A percentile compares a stretch with the other conserved stretches of the same genome.
Evolutionary conservation across 129 eudicot species (phyloP).

Genomic region (Centella asiatica): DNA sequence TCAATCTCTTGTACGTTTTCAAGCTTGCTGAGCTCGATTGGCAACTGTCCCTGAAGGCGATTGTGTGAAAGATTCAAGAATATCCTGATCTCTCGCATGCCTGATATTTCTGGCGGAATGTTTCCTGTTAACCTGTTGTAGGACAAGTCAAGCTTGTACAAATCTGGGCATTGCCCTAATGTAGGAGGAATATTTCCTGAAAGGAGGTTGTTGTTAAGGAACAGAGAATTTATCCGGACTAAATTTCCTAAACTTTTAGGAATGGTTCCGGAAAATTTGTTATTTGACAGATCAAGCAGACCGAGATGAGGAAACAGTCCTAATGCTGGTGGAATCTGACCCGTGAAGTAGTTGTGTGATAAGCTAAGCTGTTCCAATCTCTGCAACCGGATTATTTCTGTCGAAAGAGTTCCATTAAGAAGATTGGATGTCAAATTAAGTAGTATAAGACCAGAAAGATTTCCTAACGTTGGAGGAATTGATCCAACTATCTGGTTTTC

Average conservation of each 20-base stretch:
- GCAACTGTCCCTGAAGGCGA: slow-evolving; percentile 40
- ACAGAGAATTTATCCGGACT: slow-evolving; percentile 18
- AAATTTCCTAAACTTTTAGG: slow-evolving; percentile 37
- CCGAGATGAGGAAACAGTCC: slow-evolving; percentile 35
- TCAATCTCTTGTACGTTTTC: slow-evolving; percentile 31
- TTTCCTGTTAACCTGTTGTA: slow-evolving; percentile 39
- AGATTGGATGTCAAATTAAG: slow-evolving; percentile 43
- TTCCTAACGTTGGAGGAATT: slow-evolving; percentile 31
- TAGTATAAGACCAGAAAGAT: slow-evolving; percentile 24
- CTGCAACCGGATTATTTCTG: slow-evolving; percentile 25
- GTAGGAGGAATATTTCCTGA: slow-evolving; percentile 48
- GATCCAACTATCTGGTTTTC: slow-evolving; percentile 41
- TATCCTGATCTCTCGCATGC: slow-evolving; percentile 23
- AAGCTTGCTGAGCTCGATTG: slow-evolving; percentile 38
- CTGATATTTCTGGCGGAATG: slow-evolving; percentile 39
- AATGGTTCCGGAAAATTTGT: slow-evolving; percentile 38
- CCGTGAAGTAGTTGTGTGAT: slow-evolving; percentile 34
- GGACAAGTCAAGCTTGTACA: slow-evolving; percentile 41
- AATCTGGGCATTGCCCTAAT: slow-evolving; percentile 34
- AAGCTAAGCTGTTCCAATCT: slow-evolving; percentile 30
- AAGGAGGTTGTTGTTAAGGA: slow-evolving; percentile 40
- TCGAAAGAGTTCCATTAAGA: slow-evolving; percentile 33
- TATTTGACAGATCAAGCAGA: slow-evolving; percentile 41
- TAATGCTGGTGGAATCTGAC: slow-evolving; percentile 33
- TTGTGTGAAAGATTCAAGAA: slow-evolving; percentile 56